Evolutionary conservation across 2,329 filamentous ascomycete species (phyloP), one percentile per base, ranked within the genome.

Genomic region (Aspergillus latus): DNA sequence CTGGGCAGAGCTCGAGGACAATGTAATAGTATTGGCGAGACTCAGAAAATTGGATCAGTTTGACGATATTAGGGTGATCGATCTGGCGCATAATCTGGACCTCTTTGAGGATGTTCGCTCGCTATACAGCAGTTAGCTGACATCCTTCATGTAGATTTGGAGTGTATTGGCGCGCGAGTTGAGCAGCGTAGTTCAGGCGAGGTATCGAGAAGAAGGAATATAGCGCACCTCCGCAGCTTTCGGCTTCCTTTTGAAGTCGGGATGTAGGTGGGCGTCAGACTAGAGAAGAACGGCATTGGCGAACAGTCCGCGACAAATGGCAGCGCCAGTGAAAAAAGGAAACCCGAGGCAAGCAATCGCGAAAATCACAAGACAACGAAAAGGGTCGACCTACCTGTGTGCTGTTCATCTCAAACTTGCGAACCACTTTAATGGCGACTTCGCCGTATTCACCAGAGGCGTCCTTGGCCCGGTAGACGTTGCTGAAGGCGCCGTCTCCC

Each of bases 351-450:
- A 42, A 49, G 32, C 39, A 50, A 63, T 21, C 3, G 2, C 21
- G 21, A 66, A 52, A 64, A 39, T 59, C 52, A 61, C 52, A 47
- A 42, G 54, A 57, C 61, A 60, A 62, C 21, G 3, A 64, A 65
- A 56, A 61, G 62, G 62, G 54, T 51, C 57, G 59, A 61, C 88
- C 92, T 84, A 99, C 94, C 91, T 97, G 94, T 81, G 88, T 92
- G 64, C 88, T 92, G 78, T 96, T 97, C 90, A 99, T 97, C 78
- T 99, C 94, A 73, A 91, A 97, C 78, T 97, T 97, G 70, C 94
- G 89, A 62, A 99, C 94, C 50, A 99, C 94, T 76, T 99, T 99
- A 82, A 99, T 97, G 66, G 93, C 94, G 34, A 94, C 92, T 72
- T 97, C 88, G 63, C 84, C 86, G 61, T 84, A 83, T 60, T 87